A percentile compares a stretch with the other conserved stretches of the same genome.
phyloP scores from a whole-genome alignment of 371 early-diverging fungal species.

The Choanephora cucurbitarum region DNA sequence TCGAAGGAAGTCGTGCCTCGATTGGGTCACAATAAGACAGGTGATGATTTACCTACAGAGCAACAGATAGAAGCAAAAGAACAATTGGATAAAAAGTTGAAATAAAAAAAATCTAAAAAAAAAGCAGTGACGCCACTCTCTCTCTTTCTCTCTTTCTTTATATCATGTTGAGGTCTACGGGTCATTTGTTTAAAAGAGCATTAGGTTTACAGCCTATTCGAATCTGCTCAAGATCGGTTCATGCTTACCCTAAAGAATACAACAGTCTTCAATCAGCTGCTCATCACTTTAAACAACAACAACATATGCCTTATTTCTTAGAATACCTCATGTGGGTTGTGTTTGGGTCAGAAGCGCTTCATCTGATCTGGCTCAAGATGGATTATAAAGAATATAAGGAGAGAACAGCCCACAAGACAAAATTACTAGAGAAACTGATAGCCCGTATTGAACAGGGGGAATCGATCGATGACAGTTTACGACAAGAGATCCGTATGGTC shows the following conservation, averaged over 20 bases:
- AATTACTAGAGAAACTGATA: conserved; percentile 41
- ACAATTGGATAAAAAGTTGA: conserved; percentile 12
- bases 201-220: background rate
- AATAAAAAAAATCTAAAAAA: no score
- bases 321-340: conserved; percentile 56
- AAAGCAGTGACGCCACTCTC: no score
- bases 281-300: conserved; percentile 47
- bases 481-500: conserved; percentile 45
- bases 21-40: conserved; percentile 30
- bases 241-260: conserved; percentile 25
- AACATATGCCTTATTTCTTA: conserved; percentile 46
- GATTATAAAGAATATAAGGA: conserved; percentile 52
- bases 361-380: conserved; percentile 53
- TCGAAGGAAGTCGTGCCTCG: conserved; percentile 13
- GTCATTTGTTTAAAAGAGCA: no score
- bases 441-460: conserved; percentile 42
- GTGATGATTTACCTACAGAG: conserved; percentile 25
- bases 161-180: no score
- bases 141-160: no score
- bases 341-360: conserved; percentile 53
- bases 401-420: conserved; percentile 41
- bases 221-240: conserved; percentile 7
- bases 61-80: conserved; percentile 11
- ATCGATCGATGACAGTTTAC: conserved; percentile 29
- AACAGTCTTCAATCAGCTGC: conserved; percentile 27